phyloP scores from a whole-genome alignment of 306 rosid genomes.

The Vigna hirtella region DNA sequence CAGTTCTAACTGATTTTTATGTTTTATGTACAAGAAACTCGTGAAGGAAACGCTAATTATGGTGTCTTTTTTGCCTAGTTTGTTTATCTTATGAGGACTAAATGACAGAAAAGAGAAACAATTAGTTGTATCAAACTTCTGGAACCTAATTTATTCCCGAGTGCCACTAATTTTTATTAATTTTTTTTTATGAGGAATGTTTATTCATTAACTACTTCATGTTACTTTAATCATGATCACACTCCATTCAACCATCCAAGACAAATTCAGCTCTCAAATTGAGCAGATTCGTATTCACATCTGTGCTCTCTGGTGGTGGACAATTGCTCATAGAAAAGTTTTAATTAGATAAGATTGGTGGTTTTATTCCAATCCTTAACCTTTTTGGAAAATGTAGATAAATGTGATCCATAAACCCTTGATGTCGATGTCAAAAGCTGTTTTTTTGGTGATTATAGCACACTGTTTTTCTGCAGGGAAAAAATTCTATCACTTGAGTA shows the following conservation, averaged over 20 bases:
- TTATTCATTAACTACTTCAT: not conserved
- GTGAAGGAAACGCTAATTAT: not conserved
- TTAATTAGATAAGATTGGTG: not conserved
- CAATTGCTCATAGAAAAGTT: not conserved
- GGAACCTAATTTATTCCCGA: not conserved
- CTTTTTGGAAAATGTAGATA: not conserved
- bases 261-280: not conserved
- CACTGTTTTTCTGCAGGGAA: too few species aligned
- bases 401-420: not conserved
- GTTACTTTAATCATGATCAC: not conserved
- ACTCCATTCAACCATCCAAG: not conserved
- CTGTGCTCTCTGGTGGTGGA: not conserved
- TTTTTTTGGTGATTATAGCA: not conserved
- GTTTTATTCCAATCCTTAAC: not conserved
- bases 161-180: not conserved
- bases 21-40: not conserved
- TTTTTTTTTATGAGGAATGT: not conserved
- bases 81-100: conserved; percentile 29
- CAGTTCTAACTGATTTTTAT: not conserved
- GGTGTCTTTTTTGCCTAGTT: not conserved
- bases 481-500: not conserved
- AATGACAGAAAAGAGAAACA: conserved; percentile 23
- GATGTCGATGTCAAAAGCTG: not conserved
- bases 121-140: conserved; percentile 39
- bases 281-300: not conserved